Evolutionary conservation across 164 flowering plant species (phyloP).

Genomic region (Dillenia suffruticosa): DNA sequence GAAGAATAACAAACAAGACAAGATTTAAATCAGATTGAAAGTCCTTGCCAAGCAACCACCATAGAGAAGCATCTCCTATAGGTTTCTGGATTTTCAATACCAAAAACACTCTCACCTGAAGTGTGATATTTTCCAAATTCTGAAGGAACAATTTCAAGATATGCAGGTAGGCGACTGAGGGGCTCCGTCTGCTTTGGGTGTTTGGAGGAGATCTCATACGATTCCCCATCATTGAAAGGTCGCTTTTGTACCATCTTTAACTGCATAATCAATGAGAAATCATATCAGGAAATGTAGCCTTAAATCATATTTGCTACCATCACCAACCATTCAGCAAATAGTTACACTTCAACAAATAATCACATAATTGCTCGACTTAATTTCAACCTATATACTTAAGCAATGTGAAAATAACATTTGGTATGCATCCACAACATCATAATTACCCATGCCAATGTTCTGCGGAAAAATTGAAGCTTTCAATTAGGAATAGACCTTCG

Average conservation of each 20-base stretch:
- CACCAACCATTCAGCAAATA: background rate
- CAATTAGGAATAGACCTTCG: too few relatives aligned
- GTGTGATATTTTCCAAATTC: slow-evolving; percentile 9
- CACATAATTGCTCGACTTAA: background rate
- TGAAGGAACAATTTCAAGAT: slow-evolving; percentile 11
- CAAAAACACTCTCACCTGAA: slow-evolving; percentile 24
- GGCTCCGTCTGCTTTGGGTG: slow-evolving; percentile 27
- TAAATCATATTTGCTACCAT: background rate
- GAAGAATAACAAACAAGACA: background rate
- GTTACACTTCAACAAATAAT: background rate
- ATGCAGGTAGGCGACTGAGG: slow-evolving; percentile 12
- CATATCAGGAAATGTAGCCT: background rate
- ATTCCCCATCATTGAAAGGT: slow-evolving; percentile 32
- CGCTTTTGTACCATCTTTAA: slow-evolving; percentile 43
- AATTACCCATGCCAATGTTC: too few relatives aligned
- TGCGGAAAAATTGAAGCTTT: too few relatives aligned
- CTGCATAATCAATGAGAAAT: slow-evolving; percentile 20
- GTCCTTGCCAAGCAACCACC: too few relatives aligned
- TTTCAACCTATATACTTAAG: too few relatives aligned
- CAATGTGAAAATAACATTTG: too few relatives aligned
- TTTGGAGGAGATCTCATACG: slow-evolving; percentile 30
- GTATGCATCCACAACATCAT: too few relatives aligned
- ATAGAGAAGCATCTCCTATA: too few relatives aligned
- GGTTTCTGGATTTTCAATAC: background rate
- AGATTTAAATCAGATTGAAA: background rate